Base-by-base conservation (phyloP, 495 filamentous ascomycete species). In the Hyaloscypha bicolor region DNA sequence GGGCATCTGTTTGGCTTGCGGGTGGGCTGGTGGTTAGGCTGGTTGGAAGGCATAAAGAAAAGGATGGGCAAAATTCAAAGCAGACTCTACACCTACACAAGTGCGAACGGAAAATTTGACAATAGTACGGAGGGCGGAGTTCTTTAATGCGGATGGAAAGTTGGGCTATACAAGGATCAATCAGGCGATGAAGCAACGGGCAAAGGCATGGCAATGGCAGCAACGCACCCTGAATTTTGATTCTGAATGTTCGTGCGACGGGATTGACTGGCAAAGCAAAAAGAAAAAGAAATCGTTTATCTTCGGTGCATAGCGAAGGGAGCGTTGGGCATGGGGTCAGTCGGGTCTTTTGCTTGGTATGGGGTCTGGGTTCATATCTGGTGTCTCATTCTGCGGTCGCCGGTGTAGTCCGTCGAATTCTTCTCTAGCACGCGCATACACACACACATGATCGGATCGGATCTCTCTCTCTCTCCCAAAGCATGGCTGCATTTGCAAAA, bases 231-330 rank as follows among this genome's bases (percentile, higher is more conserved):
- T 60, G 56, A 62, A n/a, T 37, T 53, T 66, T 66, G 55, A 32
- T 33, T 59, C 39, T 52, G 55, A 60, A 66, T 33, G 37, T 66
- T 52, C 56, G 56, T 60, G 29, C 56, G 29, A 32, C 42, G 57
- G 60, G 39, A 16, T 45, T 45, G 14, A 65, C 61, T 62, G 37
- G 37, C 31, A 53, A 66, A 66, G 62, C 65, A 51, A 65, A 61
- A 64, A 63, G n/a, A n/a, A 63, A 52, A 55, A 55, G 42, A 37
- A 45, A 56, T 56, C 48, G 62, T 61, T 69, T 69, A 42, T 64
- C 53, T 79, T 77, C 29, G 79, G 83, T 82, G 83, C 81, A 83
- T 82, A 86, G 81, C 84, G 86, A 82, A 83, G 77, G 84, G 84
- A 85, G 69, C 66, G 65, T 56, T 59, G 84, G 83, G 82, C 81